These are phyloP conservation scores for Phytophthora cryptogea DNA, from an alignment of 352 stramenopile species.

Conservation along the genomic window DNA sequence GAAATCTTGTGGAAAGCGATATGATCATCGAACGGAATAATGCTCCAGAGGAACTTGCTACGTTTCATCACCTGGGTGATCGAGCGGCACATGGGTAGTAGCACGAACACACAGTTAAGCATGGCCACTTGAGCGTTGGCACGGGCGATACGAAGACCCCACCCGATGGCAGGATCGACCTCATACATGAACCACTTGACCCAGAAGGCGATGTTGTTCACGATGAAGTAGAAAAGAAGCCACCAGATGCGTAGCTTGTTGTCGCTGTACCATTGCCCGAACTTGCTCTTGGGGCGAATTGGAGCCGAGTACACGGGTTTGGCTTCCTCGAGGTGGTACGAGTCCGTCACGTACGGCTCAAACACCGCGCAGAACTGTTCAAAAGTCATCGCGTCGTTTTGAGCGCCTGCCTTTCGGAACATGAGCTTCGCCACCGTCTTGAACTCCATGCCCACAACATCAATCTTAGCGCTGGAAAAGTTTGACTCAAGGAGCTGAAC, in stretches of 20 bases:
- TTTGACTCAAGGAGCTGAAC: slow-evolving; percentile 70
- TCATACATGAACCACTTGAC: slow-evolving; percentile 76
- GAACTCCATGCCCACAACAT: slow-evolving; percentile 77
- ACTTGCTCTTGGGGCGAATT: slow-evolving; percentile 53
- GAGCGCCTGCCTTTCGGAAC: slow-evolving; percentile 67
- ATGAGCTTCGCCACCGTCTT: slow-evolving; percentile 64
- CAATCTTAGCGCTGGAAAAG: slow-evolving; percentile 72
- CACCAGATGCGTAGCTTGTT: slow-evolving; percentile 83
- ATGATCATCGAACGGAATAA: slow-evolving; percentile 82
- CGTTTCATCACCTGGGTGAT: slow-evolving; percentile 79
- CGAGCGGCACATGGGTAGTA: slow-evolving; percentile 80
- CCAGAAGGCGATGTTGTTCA: slow-evolving; percentile 77
- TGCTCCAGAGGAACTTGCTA: slow-evolving; percentile 62
- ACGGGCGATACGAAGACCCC: slow-evolving; percentile 70
- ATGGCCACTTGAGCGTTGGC: slow-evolving; percentile 78
- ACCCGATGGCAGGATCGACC: slow-evolving; percentile 75
- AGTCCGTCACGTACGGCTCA: slow-evolving; percentile 62
- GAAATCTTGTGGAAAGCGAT: slow-evolving; percentile 84
- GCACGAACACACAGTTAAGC: slow-evolving; percentile 77
- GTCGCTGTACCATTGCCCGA: slow-evolving; percentile 63
- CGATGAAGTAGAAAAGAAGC: slow-evolving; percentile 69
- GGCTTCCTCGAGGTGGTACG: slow-evolving; percentile 50
- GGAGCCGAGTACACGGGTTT: slow-evolving; percentile 37
- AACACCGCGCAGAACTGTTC: slow-evolving; percentile 79
- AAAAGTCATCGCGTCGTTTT: slow-evolving; percentile 69